Base-by-base conservation (phyloP, 176 grass and related monocot genomes). In the Avena eriantha region DNA sequence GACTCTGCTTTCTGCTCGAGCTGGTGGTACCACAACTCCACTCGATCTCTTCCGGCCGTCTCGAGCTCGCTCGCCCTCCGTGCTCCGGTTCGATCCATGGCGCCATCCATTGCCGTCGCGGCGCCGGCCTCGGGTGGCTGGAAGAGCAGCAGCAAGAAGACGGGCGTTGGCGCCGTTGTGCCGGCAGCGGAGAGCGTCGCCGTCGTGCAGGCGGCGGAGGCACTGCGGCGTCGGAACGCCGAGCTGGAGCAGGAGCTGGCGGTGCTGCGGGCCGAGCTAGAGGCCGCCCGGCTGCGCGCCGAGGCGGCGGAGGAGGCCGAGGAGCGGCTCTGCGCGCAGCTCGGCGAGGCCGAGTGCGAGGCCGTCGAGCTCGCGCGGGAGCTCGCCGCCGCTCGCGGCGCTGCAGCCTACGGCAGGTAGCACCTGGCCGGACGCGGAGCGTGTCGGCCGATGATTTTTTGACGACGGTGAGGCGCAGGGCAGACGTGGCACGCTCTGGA, bases 311-410 rank as follows among this genome's bases (percentile, higher is more conserved):
- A 97, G 82, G 95, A 91, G 79, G 95, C 89, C 43, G 92, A 97
- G 93, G 95, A 97, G 93, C 87, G 88, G 53, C 92, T 97, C 7
- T 94, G 92, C 78, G 82, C 13, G 76, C 81, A 97, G 84, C 87
- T 97, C 41, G 95, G 89, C 15, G 95, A 97, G 71, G 69, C 93
- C 3, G 93, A 97, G 87, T 93, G 91, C 0, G 91, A 98, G 73
- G 85, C 95, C 26, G 81, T 93, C 5, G 78, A 69, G 78, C 67
- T 92, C 86, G 79, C 91, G 74, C 57, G 49, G 34, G 87, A 87
- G 72, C 89, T 95, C 69, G 88, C 65, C 15, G 83, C 83, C 26
- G 93, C 84, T 1, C 85, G 83, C 50, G 3, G 24, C 21, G 2
- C 0, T 14, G 56, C 53, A 3, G 17, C 1, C 35, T 13, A 9